These are phyloP conservation scores for Tricholoma furcatifolium DNA, from an alignment of 768 basidiomycete species.

Conservation along the genomic window DNA sequence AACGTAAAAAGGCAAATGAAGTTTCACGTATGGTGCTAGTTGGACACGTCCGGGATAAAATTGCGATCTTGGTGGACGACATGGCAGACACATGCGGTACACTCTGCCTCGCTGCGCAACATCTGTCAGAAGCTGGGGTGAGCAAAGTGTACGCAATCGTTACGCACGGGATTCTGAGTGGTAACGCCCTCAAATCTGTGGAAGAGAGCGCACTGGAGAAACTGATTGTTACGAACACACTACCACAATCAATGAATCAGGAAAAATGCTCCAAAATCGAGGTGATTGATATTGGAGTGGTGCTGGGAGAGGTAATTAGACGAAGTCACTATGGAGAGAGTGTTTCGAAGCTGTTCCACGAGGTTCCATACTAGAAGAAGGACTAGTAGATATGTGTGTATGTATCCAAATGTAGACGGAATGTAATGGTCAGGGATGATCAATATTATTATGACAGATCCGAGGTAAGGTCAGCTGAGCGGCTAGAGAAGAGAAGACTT, in stretches of 20 bases:
- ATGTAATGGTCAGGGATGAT: conserved; percentile 16
- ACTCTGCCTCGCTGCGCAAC: conserved; percentile 85
- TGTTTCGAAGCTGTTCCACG: conserved; percentile 85
- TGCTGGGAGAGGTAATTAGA: conserved; percentile 94
- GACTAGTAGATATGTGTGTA: conserved; percentile 4
- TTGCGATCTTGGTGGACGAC: conserved; percentile 95
- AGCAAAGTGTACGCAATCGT: conserved; percentile 86
- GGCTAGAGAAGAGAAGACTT: conserved; percentile 10
- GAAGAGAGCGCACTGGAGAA: conserved; percentile 79
- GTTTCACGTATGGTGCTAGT: conserved; percentile 96
- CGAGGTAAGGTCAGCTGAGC: conserved; percentile 24
- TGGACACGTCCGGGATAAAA: conserved; percentile 88
- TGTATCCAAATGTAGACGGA: conserved; percentile 17
- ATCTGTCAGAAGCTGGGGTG: conserved; percentile 88
- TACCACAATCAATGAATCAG: conserved; percentile 84
- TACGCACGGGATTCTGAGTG: conserved; percentile 94
- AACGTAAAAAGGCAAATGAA: conserved; percentile 95
- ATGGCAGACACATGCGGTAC: conserved; percentile 99
- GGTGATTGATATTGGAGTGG: conserved; percentile 92
- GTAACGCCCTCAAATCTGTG: conserved; percentile 78
- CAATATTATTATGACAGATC: conserved; percentile 22
- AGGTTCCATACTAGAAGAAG: conserved; percentile 73
- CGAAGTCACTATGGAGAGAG: conserved; percentile 97
- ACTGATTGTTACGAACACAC: conserved; percentile 97
- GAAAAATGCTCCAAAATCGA: conserved; percentile 76